Percentiles rank a stretch among this genome's conserved stretches.
Evolutionary conservation across 1,284 basidiomycete species (phyloP).

Genomic region (Mycosarcoma maydis): DNA sequence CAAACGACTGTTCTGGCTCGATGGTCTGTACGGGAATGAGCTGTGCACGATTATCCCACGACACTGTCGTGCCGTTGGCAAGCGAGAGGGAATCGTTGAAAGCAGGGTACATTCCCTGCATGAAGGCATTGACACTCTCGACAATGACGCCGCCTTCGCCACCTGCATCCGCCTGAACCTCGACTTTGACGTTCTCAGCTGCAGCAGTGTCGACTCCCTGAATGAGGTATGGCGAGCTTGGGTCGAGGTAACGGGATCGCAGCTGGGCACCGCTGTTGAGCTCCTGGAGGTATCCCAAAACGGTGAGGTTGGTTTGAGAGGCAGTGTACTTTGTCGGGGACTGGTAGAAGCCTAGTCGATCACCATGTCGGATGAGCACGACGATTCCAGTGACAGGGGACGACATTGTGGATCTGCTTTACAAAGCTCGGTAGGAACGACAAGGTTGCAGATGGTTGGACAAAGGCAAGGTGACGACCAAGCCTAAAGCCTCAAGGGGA

Average conservation of each 20-base stretch:
- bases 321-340: slow-evolving; percentile 71
- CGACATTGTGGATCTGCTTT: slow-evolving; percentile 10
- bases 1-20: slow-evolving; percentile 81
- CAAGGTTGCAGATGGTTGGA: too few relatives aligned
- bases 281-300: slow-evolving; percentile 79
- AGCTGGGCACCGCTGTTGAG: slow-evolving; percentile 77
- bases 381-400: slow-evolving; percentile 76
- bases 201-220: slow-evolving; percentile 70
- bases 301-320: slow-evolving; percentile 79
- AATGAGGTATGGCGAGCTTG: slow-evolving; percentile 72
- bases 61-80: slow-evolving; percentile 79
- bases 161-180: slow-evolving; percentile 70
- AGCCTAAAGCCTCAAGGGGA: too few relatives aligned
- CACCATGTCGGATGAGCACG: slow-evolving; percentile 83
- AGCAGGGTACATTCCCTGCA: slow-evolving; percentile 61
- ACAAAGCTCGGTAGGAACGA: neutral
- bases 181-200: slow-evolving; percentile 46
- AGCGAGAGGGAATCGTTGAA: slow-evolving; percentile 51
- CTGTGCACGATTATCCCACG: slow-evolving; percentile 82
- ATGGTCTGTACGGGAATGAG: slow-evolving; percentile 76
- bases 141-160: slow-evolving; percentile 85
- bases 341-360: slow-evolving; percentile 71
- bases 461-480: neutral
- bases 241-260: slow-evolving; percentile 76
- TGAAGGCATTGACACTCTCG: slow-evolving; percentile 72